These are phyloP conservation scores for Mycena latifolia DNA, from an alignment of 768 basidiomycete species.

Conservation along the genomic window DNA sequence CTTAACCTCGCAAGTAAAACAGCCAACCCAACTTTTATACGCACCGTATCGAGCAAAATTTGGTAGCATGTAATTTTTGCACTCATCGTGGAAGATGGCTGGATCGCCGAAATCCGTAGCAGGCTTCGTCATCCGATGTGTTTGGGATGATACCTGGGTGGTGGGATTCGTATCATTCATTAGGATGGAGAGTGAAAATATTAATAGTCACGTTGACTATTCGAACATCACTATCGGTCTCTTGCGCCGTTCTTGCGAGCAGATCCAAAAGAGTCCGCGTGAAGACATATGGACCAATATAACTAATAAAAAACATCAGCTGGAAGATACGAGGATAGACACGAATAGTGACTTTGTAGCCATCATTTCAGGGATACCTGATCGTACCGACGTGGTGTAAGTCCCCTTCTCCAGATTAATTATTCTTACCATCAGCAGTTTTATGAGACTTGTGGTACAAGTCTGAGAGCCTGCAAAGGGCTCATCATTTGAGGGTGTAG, in stretches of 20 bases:
- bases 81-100: constrained; percentile 46
- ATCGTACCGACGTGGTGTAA: not conserved
- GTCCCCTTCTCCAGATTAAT: not conserved
- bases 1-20: constrained; percentile 29
- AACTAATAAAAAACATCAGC: constrained; percentile 47
- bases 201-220: constrained; percentile 60
- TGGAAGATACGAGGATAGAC: constrained; percentile 4
- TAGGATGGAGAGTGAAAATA: constrained; percentile 37
- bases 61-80: constrained; percentile 36
- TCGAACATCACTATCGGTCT: constrained; percentile 67
- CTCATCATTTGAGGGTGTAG: not conserved
- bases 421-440: not conserved
- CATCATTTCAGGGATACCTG: constrained; percentile 1
- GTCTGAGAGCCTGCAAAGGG: not conserved
- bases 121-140: constrained; percentile 29
- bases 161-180: no score
- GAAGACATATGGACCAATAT: constrained; percentile 67
- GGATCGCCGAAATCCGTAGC: constrained; percentile 33
- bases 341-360: constrained; percentile 1
- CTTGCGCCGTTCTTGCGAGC: constrained; percentile 60
- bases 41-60: constrained; percentile 43
- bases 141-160: constrained; percentile 49
- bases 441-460: not conserved
- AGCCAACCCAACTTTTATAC: not conserved
- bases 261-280: constrained; percentile 67